Evolutionary conservation across 1,284 basidiomycete genomes (phyloP).

Genomic region (Fomitopsis betulina): DNA sequence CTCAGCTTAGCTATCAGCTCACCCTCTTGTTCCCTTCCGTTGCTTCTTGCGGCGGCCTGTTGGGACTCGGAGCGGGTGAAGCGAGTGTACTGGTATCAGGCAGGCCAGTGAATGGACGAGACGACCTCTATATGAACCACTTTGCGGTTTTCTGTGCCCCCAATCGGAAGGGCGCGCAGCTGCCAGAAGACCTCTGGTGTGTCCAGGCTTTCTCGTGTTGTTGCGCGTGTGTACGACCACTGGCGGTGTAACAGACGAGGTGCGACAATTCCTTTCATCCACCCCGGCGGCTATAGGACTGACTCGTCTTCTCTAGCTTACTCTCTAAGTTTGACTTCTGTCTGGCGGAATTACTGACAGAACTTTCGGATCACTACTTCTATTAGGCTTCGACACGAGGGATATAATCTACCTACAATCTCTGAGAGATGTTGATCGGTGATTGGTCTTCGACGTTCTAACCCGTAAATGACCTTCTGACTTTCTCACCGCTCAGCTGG

Average conservation of each 20-base stretch:
- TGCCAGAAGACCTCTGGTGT: background rate
- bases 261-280: background rate
- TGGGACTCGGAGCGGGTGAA: too few species aligned
- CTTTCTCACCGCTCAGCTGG: conserved; percentile 7
- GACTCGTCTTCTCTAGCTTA: background rate
- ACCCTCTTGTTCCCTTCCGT: background rate
- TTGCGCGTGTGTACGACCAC: background rate
- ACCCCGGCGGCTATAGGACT: background rate
- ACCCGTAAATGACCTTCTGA: conserved; percentile 11
- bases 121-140: too few species aligned
- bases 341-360: background rate
- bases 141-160: too few species aligned
- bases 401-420: conserved; percentile 11
- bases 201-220: background rate
- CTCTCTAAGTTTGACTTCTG: background rate
- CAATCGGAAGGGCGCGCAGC: background rate
- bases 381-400: conserved; percentile 3
- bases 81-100: too few species aligned
- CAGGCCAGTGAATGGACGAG: too few species aligned
- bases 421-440: conserved; percentile 24
- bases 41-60: too few species aligned
- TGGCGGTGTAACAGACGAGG: background rate
- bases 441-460: conserved; percentile 15
- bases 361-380: conserved; percentile 5
- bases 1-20: background rate